Evolutionary conservation across 2,329 filamentous ascomycete species (phyloP).

Genomic region (Orbilia javanica): DNA sequence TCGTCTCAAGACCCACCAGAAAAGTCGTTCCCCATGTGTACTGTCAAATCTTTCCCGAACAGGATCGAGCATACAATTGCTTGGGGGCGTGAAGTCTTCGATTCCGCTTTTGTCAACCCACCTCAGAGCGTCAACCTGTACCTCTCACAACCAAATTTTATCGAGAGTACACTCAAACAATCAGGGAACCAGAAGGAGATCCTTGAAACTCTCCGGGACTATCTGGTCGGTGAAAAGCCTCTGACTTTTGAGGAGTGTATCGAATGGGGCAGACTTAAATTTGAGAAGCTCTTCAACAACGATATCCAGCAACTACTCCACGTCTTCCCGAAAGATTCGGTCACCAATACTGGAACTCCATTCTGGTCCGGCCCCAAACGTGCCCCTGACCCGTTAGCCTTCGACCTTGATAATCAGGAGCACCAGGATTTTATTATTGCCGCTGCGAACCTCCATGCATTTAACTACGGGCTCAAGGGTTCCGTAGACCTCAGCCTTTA

Average conservation of each 20-base stretch:
- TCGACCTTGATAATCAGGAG: conserved; percentile 84
- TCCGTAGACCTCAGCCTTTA: conserved; percentile 80
- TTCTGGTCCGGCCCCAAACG: conserved; percentile 99
- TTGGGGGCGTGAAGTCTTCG: conserved; percentile 96
- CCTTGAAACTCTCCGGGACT: conserved; percentile 88
- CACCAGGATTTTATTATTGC: conserved; percentile 90
- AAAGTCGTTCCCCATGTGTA: conserved; percentile 99
- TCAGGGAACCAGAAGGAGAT: conserved; percentile 95
- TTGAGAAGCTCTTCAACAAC: conserved; percentile 97
- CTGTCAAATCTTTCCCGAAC: conserved; percentile 95
- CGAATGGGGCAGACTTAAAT: conserved; percentile 91
- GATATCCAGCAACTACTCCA: conserved; percentile 93
- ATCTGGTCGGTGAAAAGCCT: conserved; percentile 90
- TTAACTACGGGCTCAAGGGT: conserved; percentile 97
- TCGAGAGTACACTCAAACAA: conserved; percentile 88
- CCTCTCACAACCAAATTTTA: conserved; percentile 88
- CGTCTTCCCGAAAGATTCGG: conserved; percentile 96
- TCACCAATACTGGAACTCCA: conserved; percentile 85
- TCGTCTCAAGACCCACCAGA: conserved; percentile 97
- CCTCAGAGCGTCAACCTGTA: conserved; percentile 96
- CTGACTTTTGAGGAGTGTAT: conserved; percentile 96
- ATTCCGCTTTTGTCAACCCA: conserved; percentile 91
- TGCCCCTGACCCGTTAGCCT: conserved; percentile 89
- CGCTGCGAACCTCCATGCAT: conserved; percentile 91
- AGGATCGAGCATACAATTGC: conserved; percentile 98